Base-by-base conservation (phyloP, 2,329 filamentous ascomycete genomes). In the Plenodomus lindquistii region DNA sequence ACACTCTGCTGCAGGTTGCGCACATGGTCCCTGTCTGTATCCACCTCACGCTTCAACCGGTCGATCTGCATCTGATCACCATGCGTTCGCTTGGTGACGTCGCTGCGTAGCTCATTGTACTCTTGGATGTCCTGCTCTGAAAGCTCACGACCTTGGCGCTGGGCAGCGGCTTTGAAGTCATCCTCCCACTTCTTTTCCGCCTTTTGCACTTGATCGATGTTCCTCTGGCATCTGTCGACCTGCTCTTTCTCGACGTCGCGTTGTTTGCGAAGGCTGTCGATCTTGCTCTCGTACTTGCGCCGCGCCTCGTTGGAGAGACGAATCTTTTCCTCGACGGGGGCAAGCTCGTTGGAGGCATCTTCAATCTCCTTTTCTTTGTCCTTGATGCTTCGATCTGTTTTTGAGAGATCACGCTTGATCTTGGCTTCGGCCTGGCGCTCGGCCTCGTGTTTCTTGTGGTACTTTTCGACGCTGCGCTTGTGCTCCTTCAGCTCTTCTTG, bases 401-500 rank as follows among this genome's bases (percentile, higher is more conserved):
- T 92, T 58, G 81, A 80, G 4, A 95, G 88, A 49, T 92, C 87
- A 54, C 87, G 86, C 31, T 83, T 84, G 22, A 89, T 86, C 48
- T 87, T 83, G 3, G 86, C 82, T 63, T 97, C 91, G n/a, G 93
- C 88, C 60, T 85, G 87, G 59, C 89, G 88, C 15, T 93, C 91
- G 21, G 86, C 83, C 44, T 96, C 90, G 4, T 97, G 83, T 49
- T 83, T 85, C 55, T 82, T 83, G 63, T 96, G 88, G 59, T 89
- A 96, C 46, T 89, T 85, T 64, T 95, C 89, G 17, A 97, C 87
- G 29, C 90, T 91, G 40, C 94, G 89, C 43, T 89, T 86, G 68
- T 91, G 89, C 71, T 97, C 93, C 70, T 96, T 96, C 17, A 99
- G 79, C 61, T 97, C 92, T 66, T 96, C 91, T 65, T 97, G 92